Percentiles rank a stretch among this genome's conserved stretches.
These are phyloP conservation scores for Penicillium oxalicum DNA, from an alignment of 2,329 filamentous ascomycete genomes.

Conservation along the genomic window DNA sequence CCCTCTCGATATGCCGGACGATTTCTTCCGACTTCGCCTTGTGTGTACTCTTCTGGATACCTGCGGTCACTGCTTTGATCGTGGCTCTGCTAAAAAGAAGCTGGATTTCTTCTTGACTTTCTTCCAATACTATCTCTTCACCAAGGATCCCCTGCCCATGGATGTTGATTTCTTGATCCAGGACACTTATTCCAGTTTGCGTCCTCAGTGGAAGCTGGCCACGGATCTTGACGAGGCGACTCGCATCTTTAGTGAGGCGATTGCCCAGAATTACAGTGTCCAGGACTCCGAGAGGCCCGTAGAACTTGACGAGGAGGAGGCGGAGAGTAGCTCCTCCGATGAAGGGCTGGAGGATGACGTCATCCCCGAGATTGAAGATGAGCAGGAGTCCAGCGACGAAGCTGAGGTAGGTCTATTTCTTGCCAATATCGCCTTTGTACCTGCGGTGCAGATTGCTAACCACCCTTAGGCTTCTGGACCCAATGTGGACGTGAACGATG, in stretches of 20 bases:
- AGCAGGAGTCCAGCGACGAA: constrained; percentile 47
- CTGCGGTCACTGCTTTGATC: constrained; percentile 92
- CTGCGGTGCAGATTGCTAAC: background rate
- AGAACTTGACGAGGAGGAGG: constrained; percentile 71
- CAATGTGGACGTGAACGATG: constrained; percentile 41
- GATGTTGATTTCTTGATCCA: constrained; percentile 96
- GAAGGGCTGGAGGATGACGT: constrained; percentile 64
- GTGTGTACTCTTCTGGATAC: constrained; percentile 87
- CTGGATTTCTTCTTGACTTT: constrained; percentile 96
- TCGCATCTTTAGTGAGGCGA: constrained; percentile 76
- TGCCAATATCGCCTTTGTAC: background rate
- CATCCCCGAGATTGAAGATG: constrained; percentile 51
- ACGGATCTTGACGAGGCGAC: constrained; percentile 75
- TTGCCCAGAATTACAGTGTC: constrained; percentile 81
- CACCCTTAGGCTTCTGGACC: constrained; percentile 37
- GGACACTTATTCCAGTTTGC: constrained; percentile 76
- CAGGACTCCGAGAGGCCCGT: constrained; percentile 62
- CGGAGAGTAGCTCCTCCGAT: constrained; percentile 66
- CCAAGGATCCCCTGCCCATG: constrained; percentile 86
- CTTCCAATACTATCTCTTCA: constrained; percentile 88
- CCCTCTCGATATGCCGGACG: constrained; percentile 78
- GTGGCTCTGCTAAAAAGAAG: constrained; percentile 90
- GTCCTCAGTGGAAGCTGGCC: constrained; percentile 89
- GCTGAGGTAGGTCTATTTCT: constrained; percentile 30
- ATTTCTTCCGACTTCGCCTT: constrained; percentile 91